Percentiles rank a stretch among this genome's conserved stretches.
phyloP scores from a whole-genome alignment of 257 asterid species.

The Nicotiana benthamiana region DNA sequence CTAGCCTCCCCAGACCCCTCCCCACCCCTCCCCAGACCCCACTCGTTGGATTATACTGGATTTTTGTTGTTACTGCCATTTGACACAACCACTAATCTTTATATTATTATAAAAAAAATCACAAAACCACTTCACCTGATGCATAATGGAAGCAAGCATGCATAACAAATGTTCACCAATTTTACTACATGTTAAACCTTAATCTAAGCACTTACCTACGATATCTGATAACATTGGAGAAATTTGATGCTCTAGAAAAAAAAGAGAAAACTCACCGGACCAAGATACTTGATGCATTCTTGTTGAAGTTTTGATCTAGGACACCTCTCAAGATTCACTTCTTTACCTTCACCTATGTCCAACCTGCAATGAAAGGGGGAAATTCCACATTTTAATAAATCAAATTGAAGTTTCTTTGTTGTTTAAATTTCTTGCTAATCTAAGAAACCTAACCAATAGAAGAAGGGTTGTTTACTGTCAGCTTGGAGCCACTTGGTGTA shows the following conservation, averaged over 20 bases:
- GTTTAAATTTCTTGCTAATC: neutral
- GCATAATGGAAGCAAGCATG: neutral
- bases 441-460: conserved; percentile 56
- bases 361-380: conserved; percentile 35
- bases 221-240: neutral
- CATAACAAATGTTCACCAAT: neutral
- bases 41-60: too few species aligned
- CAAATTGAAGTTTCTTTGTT: neutral
- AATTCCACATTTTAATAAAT: neutral
- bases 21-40: too few species aligned
- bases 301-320: conserved; percentile 62
- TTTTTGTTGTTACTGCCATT: too few species aligned
- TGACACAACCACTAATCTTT: too few species aligned
- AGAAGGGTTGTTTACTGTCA: conserved; percentile 74
- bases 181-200: too few species aligned
- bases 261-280: conserved; percentile 51
- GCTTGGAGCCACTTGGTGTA: conserved; percentile 65
- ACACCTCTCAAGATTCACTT: conserved; percentile 68
- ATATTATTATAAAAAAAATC: too few species aligned
- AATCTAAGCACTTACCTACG: neutral
- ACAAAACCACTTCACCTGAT: neutral
- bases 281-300: conserved; percentile 86
- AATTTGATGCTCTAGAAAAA: neutral
- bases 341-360: conserved; percentile 79
- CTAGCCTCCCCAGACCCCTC: too few species aligned